These are phyloP conservation scores for Wickerhamomyces chambardii DNA, from an alignment of 805 yeast genomes.

Conservation along the genomic window DNA sequence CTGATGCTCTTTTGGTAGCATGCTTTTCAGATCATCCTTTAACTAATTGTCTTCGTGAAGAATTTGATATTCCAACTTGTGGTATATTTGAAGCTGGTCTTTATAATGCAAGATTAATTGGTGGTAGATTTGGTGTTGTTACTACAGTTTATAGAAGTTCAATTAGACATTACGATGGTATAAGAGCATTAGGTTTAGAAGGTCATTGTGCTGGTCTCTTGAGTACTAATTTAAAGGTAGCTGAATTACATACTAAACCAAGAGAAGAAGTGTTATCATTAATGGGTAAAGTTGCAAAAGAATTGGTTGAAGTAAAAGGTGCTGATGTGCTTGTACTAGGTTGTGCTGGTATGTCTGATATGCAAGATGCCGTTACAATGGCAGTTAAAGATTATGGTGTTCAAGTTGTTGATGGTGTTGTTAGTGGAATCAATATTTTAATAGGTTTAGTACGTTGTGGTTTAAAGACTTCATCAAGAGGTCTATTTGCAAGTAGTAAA, in stretches of 20 bases:
- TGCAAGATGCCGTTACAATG: slow-evolving; percentile 15
- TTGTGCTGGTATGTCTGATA: slow-evolving; percentile 23
- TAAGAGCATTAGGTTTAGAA: slow-evolving; percentile 19
- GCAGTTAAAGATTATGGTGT: slow-evolving; percentile 12
- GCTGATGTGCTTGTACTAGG: slow-evolving; percentile 23
- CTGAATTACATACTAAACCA: slow-evolving; percentile 23
- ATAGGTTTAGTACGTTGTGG: slow-evolving; percentile 14
- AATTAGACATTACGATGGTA: slow-evolving; percentile 22
- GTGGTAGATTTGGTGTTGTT: slow-evolving; percentile 23
- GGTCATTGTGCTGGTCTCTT: slow-evolving; percentile 23
- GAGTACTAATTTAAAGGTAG: slow-evolving; percentile 22
- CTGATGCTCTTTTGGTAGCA: slow-evolving; percentile 23
- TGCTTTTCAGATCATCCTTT: slow-evolving; percentile 27
- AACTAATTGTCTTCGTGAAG: slow-evolving; percentile 24
- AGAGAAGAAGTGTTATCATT: slow-evolving; percentile 18
- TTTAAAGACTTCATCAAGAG: slow-evolving; percentile 19
- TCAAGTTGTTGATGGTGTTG: slow-evolving; percentile 19
- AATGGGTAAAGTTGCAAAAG: slow-evolving; percentile 17
- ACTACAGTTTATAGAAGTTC: slow-evolving; percentile 22
- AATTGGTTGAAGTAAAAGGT: slow-evolving; percentile 17
- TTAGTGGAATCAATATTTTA: slow-evolving; percentile 16
- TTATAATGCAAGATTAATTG: slow-evolving; percentile 21
- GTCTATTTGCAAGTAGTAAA: slow-evolving; percentile 17
- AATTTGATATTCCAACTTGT: slow-evolving; percentile 22
- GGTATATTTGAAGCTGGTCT: slow-evolving; percentile 27